These are phyloP conservation scores for Guillardia theta DNA, from an alignment of 78 protist species.

Conservation along the genomic window DNA sequence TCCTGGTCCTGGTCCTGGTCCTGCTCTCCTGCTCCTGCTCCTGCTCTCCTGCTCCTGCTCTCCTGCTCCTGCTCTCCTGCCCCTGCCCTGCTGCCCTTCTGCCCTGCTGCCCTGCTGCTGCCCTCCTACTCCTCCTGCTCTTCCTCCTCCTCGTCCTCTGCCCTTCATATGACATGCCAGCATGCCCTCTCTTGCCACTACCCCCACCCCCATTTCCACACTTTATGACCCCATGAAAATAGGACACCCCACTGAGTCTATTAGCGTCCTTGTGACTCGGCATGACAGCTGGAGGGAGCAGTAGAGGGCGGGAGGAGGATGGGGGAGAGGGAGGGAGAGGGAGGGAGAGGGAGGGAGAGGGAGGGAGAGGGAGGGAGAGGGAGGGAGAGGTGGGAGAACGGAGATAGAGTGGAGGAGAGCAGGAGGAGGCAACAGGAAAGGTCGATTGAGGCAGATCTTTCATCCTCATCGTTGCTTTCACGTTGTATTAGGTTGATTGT, in stretches of 20 bases:
- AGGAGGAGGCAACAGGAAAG: too few species aligned
- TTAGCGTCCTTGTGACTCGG: neutral
- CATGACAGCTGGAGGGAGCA: neutral
- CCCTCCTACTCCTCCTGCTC: neutral
- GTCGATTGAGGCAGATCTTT: too few species aligned
- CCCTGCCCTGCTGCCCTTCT: neutral
- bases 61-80: neutral
- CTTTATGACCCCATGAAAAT: neutral
- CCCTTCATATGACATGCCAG: neutral
- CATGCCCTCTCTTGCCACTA: neutral
- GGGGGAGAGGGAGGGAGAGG: neutral
- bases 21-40: neutral
- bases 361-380: too few species aligned
- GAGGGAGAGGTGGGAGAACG: too few species aligned
- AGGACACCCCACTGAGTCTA: neutral
- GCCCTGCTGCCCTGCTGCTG: neutral
- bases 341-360: too few species aligned
- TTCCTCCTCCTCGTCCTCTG: neutral
- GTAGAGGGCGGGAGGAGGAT: neutral
- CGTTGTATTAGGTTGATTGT: too few species aligned
- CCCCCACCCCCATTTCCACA: neutral
- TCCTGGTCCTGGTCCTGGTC: neutral
- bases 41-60: neutral
- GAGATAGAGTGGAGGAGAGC: too few species aligned
- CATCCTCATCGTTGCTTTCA: too few species aligned